Evolutionary conservation across 2,329 filamentous ascomycete genomes (phyloP).

Genomic region (Nemania abortiva): DNA sequence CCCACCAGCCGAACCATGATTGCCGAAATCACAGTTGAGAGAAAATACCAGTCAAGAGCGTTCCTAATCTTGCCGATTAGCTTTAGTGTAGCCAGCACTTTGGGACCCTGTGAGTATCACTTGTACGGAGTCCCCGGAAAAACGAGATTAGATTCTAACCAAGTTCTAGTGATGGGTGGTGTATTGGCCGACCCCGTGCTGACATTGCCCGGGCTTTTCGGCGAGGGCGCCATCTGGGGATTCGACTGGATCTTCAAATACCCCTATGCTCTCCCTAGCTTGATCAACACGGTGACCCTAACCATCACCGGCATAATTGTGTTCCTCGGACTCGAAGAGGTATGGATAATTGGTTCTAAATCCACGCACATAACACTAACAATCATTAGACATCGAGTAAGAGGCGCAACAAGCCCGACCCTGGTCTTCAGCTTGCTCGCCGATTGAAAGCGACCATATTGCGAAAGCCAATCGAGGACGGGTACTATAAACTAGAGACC

Average conservation of each 20-base stretch:
- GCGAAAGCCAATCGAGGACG: conserved; percentile 46
- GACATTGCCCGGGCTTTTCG: conserved; percentile 73
- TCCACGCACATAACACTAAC: conserved; percentile 12
- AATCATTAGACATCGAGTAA: conserved; percentile 59
- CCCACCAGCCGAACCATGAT: conserved; percentile 60
- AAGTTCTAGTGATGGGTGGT: conserved; percentile 67
- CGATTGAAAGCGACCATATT: conserved; percentile 51
- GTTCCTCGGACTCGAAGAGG: conserved; percentile 75
- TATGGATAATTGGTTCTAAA: conserved; percentile 44
- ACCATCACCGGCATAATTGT: conserved; percentile 65
- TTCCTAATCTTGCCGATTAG: conserved; percentile 62
- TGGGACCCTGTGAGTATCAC: conserved; percentile 57
- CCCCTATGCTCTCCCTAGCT: conserved; percentile 77
- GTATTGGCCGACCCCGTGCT: conserved; percentile 74
- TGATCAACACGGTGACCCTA: conserved; percentile 73
- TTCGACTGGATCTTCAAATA: conserved; percentile 74
- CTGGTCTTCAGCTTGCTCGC: conserved; percentile 55
- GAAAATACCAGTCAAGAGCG: conserved; percentile 61
- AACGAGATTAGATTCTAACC: conserved; percentile 28
- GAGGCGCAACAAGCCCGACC: conserved; percentile 60
- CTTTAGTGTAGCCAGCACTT: conserved; percentile 61
- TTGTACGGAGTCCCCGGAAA: conserved; percentile 2
- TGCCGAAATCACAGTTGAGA: conserved; percentile 62
- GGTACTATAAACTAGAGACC: conserved; percentile 51
- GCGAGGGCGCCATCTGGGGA: conserved; percentile 67